phyloP scores from a whole-genome alignment of 2,329 filamentous ascomycete species.

The Curvularia sp. region DNA sequence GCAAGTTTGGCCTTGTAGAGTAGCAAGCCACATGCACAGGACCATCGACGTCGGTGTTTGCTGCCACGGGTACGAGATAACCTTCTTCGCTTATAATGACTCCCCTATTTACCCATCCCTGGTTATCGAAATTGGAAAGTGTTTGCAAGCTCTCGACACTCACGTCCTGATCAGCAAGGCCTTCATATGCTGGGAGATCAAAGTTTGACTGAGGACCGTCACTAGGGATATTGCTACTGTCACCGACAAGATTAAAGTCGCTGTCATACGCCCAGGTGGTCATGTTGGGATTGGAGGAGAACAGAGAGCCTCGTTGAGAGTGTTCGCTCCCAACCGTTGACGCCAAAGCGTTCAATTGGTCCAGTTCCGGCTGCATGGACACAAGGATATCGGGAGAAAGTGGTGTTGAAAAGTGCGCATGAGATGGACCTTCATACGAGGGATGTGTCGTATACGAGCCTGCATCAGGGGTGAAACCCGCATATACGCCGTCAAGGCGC shows the following conservation, averaged over 20 bases:
- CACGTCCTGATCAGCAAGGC: conserved; percentile 10
- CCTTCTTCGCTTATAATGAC: conserved; percentile 23
- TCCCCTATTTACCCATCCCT: conserved; percentile 23
- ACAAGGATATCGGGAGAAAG: conserved; percentile 39
- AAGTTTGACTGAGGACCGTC: conserved; percentile 42
- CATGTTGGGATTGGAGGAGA: too few relatives aligned
- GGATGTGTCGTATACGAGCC: conserved; percentile 19
- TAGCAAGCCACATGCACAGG: conserved; percentile 24
- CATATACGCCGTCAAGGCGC: conserved; percentile 25
- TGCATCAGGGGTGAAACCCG: conserved; percentile 22
- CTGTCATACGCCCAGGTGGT: conserved; percentile 41
- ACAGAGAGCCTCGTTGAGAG: conserved; percentile 35
- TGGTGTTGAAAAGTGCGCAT: conserved; percentile 26
- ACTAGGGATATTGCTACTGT: conserved; percentile 51
- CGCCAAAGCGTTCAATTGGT: conserved; percentile 30
- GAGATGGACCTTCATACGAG: conserved; percentile 25
- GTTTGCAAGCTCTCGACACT: conserved; percentile 3
- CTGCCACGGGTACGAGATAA: conserved; percentile 15
- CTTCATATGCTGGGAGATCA: conserved; percentile 34
- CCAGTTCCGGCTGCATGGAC: conserved; percentile 34
- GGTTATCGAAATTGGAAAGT: conserved; percentile 30
- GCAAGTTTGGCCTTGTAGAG: conserved; percentile 35
- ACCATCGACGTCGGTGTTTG: conserved; percentile 13
- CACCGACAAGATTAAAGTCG: conserved; percentile 53
- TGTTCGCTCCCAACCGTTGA: conserved; percentile 34